Conservation (phyloP, 1,284 basidiomycete species). For the Irpex sp. region DNA sequence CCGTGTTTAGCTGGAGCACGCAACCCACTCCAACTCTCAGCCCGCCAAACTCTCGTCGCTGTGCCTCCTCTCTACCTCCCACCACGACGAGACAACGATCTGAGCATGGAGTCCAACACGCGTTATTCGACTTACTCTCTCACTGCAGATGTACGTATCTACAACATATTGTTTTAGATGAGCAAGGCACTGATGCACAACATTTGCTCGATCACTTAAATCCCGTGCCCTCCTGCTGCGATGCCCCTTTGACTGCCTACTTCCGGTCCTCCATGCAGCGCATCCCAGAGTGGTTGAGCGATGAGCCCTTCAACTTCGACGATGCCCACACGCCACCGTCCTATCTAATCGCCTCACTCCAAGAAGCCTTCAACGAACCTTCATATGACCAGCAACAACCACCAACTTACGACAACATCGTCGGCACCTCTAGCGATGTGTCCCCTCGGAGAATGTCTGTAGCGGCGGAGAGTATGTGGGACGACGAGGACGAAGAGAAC, state of each 20-base stretch:
- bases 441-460: neutral
- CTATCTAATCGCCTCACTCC: constrained; percentile 12
- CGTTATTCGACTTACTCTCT: neutral
- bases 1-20: neutral
- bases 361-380: constrained; percentile 10
- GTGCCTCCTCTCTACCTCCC: neutral
- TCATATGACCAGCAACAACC: constrained; percentile 1
- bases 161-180: neutral
- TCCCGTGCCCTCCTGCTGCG: neutral
- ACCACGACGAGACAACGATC: neutral
- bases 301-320: constrained; percentile 7
- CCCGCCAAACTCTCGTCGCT: neutral
- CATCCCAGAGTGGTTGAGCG: constrained; percentile 9
- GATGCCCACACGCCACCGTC: constrained; percentile 10
- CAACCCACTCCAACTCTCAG: neutral
- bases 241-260: neutral
- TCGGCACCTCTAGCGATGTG: neutral
- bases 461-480: constrained; percentile 11
- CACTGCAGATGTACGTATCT: neutral
- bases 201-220: neutral
- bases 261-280: neutral
- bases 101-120: neutral
- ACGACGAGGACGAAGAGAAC: constrained; percentile 9
- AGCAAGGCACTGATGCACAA: neutral
- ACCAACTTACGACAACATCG: constrained; percentile 10